Evolutionary conservation across 2,329 filamentous ascomycete species (phyloP), one percentile per base, ranked within the genome.

Genomic region (Fusarium musae): DNA sequence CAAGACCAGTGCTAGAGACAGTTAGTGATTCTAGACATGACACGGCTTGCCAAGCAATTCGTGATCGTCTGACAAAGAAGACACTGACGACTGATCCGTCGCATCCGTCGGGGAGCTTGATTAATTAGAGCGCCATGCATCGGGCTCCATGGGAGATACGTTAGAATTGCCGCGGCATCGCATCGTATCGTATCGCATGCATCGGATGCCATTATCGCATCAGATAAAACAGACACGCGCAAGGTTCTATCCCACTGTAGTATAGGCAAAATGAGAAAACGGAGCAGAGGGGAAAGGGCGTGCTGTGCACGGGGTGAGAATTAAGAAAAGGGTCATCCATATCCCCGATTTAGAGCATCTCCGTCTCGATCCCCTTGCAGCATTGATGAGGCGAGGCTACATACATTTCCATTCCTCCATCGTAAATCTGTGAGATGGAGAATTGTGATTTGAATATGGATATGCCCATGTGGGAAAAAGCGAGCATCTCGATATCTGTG

Each of bases 21-120:
- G 56, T 56, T 54, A 42, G 58, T 70, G 32, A 49, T 12, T 58
- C 23, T 40, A 28, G 39, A 56, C 32, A 58, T 23, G 37, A 43
- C 61, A 70, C 26, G 37, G 39, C 46, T 42, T 64, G 52, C 59
- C 50, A 63, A 69, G 71, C 56, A 60, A 47, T 32, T 52, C 42
- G 46, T 70, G 47, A 34, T 69, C 34, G 52, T 69, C 71, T 72
- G 71, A 74, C 71, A 72, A 74, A 73, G 43, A 65, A 44, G 15
- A 36, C 30, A 28, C 43, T 47, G 34, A 36, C 34, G 34, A 36
- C 34, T 36, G 63, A 50, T 65, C 70, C 70, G 65, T 66, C 69
- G 43, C 40, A 57, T 73, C 70, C 70, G 59, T 59, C 40, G 23
- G 42, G 40, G 58, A 32, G 23, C 59, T 71, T 32, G 28, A 43